phyloP scores from a whole-genome alignment of 129 eudicot genomes.

The Lactuca sativa region DNA sequence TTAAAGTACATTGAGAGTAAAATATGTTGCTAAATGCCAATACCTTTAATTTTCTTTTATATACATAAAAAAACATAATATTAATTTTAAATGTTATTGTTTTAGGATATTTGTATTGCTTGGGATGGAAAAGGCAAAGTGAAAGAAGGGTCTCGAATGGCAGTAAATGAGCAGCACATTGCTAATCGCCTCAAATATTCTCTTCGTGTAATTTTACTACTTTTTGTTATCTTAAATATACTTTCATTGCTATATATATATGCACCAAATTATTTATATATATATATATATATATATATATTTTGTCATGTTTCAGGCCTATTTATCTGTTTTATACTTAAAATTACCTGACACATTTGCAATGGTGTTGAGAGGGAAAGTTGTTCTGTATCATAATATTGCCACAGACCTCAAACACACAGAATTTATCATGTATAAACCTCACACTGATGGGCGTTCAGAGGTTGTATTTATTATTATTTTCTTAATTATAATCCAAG shows the following conservation, averaged over 20 bases:
- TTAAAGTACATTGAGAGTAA: too few relatives aligned
- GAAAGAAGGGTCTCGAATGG: conserved; percentile 35
- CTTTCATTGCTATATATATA: too few relatives aligned
- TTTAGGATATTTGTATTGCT: conserved; percentile 71
- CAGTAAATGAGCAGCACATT: conserved; percentile 59
- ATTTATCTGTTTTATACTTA: conserved; percentile 77
- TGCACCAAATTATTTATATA: too few relatives aligned
- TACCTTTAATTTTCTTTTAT: background rate
- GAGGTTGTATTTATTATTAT: conserved; percentile 45
- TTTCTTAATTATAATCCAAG: background rate
- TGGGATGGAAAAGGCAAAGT: conserved; percentile 37
- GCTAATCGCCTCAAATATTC: conserved; percentile 69
- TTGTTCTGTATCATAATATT: conserved; percentile 66
- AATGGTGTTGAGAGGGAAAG: conserved; percentile 64
- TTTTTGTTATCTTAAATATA: too few relatives aligned
- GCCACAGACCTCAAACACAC: conserved; percentile 76
- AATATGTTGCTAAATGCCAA: too few relatives aligned
- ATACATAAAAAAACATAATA: background rate
- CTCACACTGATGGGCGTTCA: conserved; percentile 52
- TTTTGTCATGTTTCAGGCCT: conserved; percentile 46
- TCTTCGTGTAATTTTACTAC: conserved; percentile 51
- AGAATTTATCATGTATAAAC: conserved; percentile 77
- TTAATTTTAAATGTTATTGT: background rate
- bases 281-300: too few relatives aligned
- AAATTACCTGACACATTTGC: conserved; percentile 59